Base-by-base conservation (phyloP, 106 monocot species). In the Dioscorea dumetorum region DNA sequence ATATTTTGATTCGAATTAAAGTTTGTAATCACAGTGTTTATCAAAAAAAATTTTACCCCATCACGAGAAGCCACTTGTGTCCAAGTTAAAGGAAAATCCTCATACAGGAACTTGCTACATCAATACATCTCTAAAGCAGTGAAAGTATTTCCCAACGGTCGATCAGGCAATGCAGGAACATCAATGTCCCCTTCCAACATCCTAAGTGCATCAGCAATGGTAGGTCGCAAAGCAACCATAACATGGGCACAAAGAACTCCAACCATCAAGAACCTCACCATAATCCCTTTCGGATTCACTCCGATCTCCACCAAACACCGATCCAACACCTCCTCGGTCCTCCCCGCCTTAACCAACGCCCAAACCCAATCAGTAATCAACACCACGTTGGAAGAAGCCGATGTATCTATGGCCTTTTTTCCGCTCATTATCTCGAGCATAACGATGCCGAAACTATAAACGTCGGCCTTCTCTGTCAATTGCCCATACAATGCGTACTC, bases 401-500 rank as follows among this genome's bases (percentile, higher is more conserved):
- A 68, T 74, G 64, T 78, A 71, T 95, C 91, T 56, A 95, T 62
- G 5, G 88, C 94, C 66, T 72, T 80, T 48, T 85, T 62, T 17
- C 94, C 94, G 50, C 83, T 85, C 94, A 95, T 91, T 22, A 85
- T 70, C 85, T 90, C 89, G 13, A 90, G 59, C 48, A 90, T 41
- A 14, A 85, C 61, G 20, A 90, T 80, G 14, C 89, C 89, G 34
- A 95, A 95, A 83, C 95, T 91, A 63, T 95, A 95, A 6, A 95
- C 95, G 24, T 95, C 95, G 72, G 91, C 91, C 74, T 88, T 95
- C 79, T 91, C 95, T 5, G 94, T 95, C 48, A 95, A 75, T 79
- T 95, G 94, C 34, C 94, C 94, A 58, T 91, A 95, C 33, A 95
- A 74, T 1, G 94, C 94, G 62, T 95, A 95, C 82, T 95, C 92